A percentile compares a stretch with the other conserved stretches of the same genome.
Conservation (phyloP, 208 protist genomes). For the Leishmania braziliensis region DNA sequence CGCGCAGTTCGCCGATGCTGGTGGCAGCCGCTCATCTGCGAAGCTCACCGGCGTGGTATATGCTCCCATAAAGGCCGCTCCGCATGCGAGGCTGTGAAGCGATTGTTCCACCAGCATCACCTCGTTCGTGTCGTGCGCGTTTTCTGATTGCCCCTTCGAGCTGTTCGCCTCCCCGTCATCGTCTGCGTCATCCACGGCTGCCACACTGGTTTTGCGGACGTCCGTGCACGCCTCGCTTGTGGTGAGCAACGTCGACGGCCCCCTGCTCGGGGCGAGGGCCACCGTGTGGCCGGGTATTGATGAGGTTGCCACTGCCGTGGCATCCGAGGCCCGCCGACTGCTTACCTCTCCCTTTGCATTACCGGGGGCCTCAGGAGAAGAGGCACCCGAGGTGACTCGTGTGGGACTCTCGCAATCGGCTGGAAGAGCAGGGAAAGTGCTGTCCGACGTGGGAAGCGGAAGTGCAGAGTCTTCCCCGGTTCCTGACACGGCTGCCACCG, state of each 20-base stretch:
- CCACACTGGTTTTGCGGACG: not conserved
- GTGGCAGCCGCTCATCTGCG: conserved; percentile 45
- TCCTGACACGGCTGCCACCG: not conserved
- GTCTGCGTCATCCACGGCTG: not conserved
- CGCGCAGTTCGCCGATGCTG: conserved; percentile 38
- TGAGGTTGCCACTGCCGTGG: not conserved
- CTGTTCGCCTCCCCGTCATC: not conserved
- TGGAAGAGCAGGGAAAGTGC: not conserved
- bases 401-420: not conserved
- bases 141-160: not conserved
- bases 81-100: not conserved
- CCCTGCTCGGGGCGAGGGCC: not conserved
- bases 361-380: not conserved
- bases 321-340: not conserved
- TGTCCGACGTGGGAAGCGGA: not conserved
- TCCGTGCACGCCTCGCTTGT: not conserved
- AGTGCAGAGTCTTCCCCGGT: not conserved
- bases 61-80: not conserved
- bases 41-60: conserved; percentile 11
- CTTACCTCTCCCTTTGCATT: not conserved
- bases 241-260: not conserved
- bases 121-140: not conserved
- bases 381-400: not conserved
- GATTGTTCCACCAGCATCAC: not conserved
- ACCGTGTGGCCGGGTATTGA: not conserved